Evolutionary conservation across 2,329 filamentous ascomycete genomes (phyloP), one percentile per base, ranked within the genome.

Genomic region (Arthrinium puccinioides): DNA sequence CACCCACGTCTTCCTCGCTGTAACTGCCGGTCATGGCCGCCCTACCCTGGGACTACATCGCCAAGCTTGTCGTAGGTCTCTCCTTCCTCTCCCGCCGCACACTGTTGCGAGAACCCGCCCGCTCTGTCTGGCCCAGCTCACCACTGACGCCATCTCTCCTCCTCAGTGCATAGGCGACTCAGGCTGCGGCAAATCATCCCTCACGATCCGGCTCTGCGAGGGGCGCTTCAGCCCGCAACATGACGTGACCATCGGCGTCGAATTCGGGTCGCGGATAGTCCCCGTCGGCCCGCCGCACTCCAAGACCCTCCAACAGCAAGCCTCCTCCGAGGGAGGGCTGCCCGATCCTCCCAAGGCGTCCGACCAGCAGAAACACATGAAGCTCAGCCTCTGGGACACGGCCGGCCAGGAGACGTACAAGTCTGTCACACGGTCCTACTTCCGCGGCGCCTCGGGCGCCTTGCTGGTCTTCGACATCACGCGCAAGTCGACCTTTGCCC

Each of bases 61-160:
- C 90, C 62, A 98, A 98, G 67, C 86, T 98, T 53, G 90, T 97
- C n/a, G n/a, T n/a, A n/a, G n/a, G n/a, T n/a, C n/a, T n/a, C n/a
- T n/a, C n/a, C n/a, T n/a, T n/a, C n/a, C n/a, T n/a, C n/a, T n/a
- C n/a, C n/a, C n/a, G n/a, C n/a, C n/a, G n/a, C n/a, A n/a, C n/a
- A n/a, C n/a, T n/a, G n/a, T n/a, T n/a, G n/a, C n/a, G n/a, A n/a
- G n/a, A n/a, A n/a, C n/a, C n/a, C n/a, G n/a, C n/a, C n/a, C n/a
- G n/a, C n/a, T n/a, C n/a, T n/a, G n/a, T n/a, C n/a, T n/a, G n/a
- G n/a, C n/a, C n/a, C n/a, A n/a, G n/a, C n/a, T n/a, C n/a, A n/a
- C n/a, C n/a, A n/a, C n/a, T n/a, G n/a, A n/a, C n/a, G n/a, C n/a
- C n/a, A n/a, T n/a, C n/a, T n/a, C n/a, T n/a, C n/a, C n/a, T n/a